Conservation (phyloP, 164 flowering plant genomes). For the Aristolochia californica region DNA sequence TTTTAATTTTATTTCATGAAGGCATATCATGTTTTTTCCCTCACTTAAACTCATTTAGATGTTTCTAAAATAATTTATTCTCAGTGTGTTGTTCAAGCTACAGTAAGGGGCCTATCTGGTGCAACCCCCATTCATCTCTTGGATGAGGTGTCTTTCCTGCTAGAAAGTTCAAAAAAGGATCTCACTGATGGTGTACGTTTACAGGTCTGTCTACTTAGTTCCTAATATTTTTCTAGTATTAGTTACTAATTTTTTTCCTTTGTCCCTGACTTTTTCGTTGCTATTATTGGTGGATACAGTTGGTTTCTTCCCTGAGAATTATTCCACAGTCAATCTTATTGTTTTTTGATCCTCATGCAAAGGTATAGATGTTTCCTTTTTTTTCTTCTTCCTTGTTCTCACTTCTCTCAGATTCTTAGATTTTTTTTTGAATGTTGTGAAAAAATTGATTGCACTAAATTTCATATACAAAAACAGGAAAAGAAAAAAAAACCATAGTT, state of each 20-base stretch:
- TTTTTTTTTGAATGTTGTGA: too few relatives aligned
- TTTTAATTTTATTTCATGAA: too few relatives aligned
- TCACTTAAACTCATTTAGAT: too few relatives aligned
- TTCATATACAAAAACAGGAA: too few relatives aligned
- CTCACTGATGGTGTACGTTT: conserved; percentile 68
- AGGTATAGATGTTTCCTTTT: conserved; percentile 30
- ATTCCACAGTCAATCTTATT: conserved; percentile 57
- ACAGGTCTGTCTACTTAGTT: conserved; percentile 33
- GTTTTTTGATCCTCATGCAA: conserved; percentile 48
- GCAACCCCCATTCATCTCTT: conserved; percentile 9
- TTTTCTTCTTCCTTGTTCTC: background rate
- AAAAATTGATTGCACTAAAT: too few relatives aligned
- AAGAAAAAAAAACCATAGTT: too few relatives aligned
- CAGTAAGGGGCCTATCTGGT: conserved; percentile 35
- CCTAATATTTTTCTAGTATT: background rate
- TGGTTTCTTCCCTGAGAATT: conserved; percentile 68
- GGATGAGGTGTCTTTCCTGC: conserved; percentile 14
- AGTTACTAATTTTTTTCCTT: background rate
- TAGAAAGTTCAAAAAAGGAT: conserved; percentile 20
- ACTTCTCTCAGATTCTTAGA: background rate
- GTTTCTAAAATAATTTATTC: background rate
- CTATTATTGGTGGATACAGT: conserved; percentile 29
- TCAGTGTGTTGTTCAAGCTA: conserved; percentile 72
- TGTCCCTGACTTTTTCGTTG: background rate
- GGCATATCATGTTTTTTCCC: too few relatives aligned